phyloP scores from a whole-genome alignment of 106 monocot genomes.

The Amphibolis antarctica region DNA sequence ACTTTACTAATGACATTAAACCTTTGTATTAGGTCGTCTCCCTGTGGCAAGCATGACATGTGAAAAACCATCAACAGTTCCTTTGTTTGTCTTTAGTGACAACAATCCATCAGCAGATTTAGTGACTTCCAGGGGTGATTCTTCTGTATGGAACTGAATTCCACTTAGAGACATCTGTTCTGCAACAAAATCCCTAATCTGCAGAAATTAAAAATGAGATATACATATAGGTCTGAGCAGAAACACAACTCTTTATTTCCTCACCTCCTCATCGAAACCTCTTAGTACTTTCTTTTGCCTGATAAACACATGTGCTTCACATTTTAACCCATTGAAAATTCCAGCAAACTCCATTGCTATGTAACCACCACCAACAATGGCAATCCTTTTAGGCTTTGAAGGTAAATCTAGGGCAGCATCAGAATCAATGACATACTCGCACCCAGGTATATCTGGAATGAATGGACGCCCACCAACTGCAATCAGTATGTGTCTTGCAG shows the following conservation, averaged over 20 bases:
- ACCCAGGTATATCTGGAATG: constrained; percentile 86
- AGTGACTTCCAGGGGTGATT: constrained; percentile 62
- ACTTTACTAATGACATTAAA: constrained; percentile 12
- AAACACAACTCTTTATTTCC: constrained; percentile 2
- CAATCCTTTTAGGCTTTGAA: constrained; percentile 81
- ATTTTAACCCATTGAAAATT: constrained; percentile 87
- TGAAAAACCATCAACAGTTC: constrained; percentile 77
- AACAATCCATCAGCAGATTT: constrained; percentile 68
- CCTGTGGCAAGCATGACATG: constrained; percentile 99
- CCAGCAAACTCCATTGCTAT: constrained; percentile 98
- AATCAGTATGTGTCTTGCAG: constrained; percentile 83
- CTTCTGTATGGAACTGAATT: constrained; percentile 82
- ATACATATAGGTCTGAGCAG: neutral
- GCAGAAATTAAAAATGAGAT: constrained; percentile 9
- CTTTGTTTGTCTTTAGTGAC: constrained; percentile 80
- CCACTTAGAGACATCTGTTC: constrained; percentile 96
- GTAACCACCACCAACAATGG: constrained; percentile 96
- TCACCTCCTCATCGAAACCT: constrained; percentile 97
- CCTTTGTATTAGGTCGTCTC: constrained; percentile 91
- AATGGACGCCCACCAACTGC: constrained; percentile 83
- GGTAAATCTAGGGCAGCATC: constrained; percentile 86
- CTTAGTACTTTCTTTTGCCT: constrained; percentile 95
- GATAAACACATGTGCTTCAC: constrained; percentile 93
- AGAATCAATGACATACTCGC: constrained; percentile 85
- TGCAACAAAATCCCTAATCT: constrained; percentile 89